Percentiles rank a stretch among this genome's conserved stretches.
Evolutionary conservation across 768 basidiomycete genomes (phyloP).

Genomic region (Pisolithus sp.): DNA sequence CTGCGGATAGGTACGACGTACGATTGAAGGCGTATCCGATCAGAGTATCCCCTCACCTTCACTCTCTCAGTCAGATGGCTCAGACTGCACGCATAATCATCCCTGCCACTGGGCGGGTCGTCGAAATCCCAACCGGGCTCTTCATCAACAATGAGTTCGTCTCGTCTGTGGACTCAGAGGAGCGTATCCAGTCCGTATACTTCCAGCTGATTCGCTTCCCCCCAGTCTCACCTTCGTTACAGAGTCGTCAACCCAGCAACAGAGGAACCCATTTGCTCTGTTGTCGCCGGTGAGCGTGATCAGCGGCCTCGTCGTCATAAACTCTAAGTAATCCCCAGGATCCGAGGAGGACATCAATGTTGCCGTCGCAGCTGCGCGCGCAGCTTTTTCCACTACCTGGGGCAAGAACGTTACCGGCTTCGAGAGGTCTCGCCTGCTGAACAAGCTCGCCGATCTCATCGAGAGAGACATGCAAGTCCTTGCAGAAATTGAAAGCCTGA

Average conservation of each 20-base stretch:
- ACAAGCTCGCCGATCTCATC: slow-evolving; percentile 85
- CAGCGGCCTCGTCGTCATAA: too few species aligned
- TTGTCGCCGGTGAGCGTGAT: slow-evolving; percentile 48
- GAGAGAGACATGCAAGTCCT: slow-evolving; percentile 78
- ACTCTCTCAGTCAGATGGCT: slow-evolving; percentile 36
- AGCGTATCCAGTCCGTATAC: slow-evolving; percentile 52
- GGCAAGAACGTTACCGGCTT: slow-evolving; percentile 83
- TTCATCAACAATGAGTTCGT: slow-evolving; percentile 93
- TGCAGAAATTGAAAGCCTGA: slow-evolving; percentile 77
- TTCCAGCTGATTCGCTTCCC: slow-evolving; percentile 4
- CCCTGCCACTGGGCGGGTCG: slow-evolving; percentile 38
- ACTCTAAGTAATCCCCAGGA: slow-evolving; percentile 28
- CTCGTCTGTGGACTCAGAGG: slow-evolving; percentile 60
- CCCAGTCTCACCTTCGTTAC: slow-evolving; percentile 12
- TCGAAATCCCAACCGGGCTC: slow-evolving; percentile 71
- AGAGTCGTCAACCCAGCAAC: slow-evolving; percentile 81
- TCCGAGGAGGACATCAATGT: slow-evolving; percentile 73
- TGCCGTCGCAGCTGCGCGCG: slow-evolving; percentile 77
- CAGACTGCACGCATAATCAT: slow-evolving; percentile 35
- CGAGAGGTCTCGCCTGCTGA: slow-evolving; percentile 72
- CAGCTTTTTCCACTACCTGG: slow-evolving; percentile 82
- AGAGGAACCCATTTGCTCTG: slow-evolving; percentile 63
- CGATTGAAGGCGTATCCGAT: not conserved
- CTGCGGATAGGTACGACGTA: too few species aligned
- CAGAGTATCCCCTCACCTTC: not conserved